phyloP scores from a whole-genome alignment of 208 protist genomes.

The Acanthamoeba castellanii region DNA sequence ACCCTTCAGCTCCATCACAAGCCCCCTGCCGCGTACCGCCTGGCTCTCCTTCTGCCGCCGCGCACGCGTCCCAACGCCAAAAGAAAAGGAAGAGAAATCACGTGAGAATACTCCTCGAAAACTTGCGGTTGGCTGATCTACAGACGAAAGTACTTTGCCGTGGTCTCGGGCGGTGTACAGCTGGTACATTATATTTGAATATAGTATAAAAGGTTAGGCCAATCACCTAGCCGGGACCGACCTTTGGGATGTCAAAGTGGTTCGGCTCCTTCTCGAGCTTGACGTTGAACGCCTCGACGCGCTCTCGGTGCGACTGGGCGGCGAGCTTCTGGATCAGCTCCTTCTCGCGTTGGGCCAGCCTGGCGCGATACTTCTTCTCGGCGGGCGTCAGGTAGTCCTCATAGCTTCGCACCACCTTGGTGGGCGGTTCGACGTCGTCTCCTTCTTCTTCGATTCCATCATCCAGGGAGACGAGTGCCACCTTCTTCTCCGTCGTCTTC shows the following conservation, averaged over 20 bases:
- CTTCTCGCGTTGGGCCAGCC: not conserved
- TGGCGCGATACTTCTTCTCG: not conserved
- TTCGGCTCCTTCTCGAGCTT: constrained; percentile 47
- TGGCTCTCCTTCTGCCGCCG: not conserved
- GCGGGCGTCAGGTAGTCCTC: constrained; percentile 16
- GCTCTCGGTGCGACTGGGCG: constrained; percentile 21
- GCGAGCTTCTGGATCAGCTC: constrained; percentile 39
- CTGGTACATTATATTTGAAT: too few relatives aligned
- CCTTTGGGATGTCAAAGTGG: constrained; percentile 71
- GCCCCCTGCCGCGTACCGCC: too few relatives aligned
- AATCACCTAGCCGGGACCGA: constrained; percentile 13
- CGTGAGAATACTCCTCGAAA: not conserved
- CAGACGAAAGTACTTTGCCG: not conserved
- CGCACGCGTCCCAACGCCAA: not conserved
- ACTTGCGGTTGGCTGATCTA: not conserved
- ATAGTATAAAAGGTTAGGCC: not conserved
- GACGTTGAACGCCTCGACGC: constrained; percentile 27
- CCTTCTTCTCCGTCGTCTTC: not conserved
- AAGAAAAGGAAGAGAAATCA: not conserved
- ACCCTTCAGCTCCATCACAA: not conserved
- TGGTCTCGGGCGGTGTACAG: too few relatives aligned
- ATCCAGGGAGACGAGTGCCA: not conserved
- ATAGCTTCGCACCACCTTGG: constrained; percentile 12
- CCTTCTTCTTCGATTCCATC: not conserved
- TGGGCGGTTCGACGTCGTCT: not conserved